Conservation (phyloP, 2,329 filamentous ascomycete genomes). For the Colletotrichum lindemuthianum region DNA sequence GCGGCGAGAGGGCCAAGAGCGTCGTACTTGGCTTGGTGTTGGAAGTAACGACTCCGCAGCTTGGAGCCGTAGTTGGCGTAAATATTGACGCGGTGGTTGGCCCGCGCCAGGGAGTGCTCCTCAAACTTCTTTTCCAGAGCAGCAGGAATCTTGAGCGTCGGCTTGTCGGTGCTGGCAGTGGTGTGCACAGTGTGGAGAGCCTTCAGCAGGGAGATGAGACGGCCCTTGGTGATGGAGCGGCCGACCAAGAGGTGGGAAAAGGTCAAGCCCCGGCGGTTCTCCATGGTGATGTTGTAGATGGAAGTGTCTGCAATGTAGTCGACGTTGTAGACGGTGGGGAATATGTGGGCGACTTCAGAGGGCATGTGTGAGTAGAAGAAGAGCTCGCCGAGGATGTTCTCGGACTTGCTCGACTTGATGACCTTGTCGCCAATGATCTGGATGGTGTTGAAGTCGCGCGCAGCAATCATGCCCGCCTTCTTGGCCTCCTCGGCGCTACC, state of each 20-base stretch:
- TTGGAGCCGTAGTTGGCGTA: conserved; percentile 42
- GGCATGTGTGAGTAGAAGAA: conserved; percentile 47
- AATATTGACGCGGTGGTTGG: conserved; percentile 40
- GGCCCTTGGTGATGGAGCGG: conserved; percentile 44
- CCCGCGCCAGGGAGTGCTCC: conserved; percentile 36
- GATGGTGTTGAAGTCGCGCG: conserved; percentile 45
- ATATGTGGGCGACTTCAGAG: conserved; percentile 36
- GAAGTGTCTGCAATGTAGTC: conserved; percentile 41
- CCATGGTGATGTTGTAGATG: conserved; percentile 44
- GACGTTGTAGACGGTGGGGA: conserved; percentile 41
- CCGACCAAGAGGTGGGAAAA: conserved; percentile 44
- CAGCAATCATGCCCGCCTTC: conserved; percentile 42
- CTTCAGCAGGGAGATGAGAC: conserved; percentile 40
- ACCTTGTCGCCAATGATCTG: conserved; percentile 44
- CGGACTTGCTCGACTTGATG: conserved; percentile 45
- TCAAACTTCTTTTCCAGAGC: conserved; percentile 40
- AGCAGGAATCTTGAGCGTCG: conserved; percentile 38
- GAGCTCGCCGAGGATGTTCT: conserved; percentile 45
- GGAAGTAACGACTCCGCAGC: conserved; percentile 39
- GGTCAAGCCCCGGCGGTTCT: conserved; percentile 42
- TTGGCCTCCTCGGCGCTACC: conserved; percentile 35
- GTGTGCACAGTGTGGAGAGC: conserved; percentile 41
- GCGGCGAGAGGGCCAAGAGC: conserved; percentile 39
- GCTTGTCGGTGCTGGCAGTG: conserved; percentile 34
- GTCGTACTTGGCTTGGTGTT: conserved; percentile 39